These are phyloP conservation scores for Antrodiella citrinella DNA, from an alignment of 768 basidiomycete species.

Conservation along the genomic window DNA sequence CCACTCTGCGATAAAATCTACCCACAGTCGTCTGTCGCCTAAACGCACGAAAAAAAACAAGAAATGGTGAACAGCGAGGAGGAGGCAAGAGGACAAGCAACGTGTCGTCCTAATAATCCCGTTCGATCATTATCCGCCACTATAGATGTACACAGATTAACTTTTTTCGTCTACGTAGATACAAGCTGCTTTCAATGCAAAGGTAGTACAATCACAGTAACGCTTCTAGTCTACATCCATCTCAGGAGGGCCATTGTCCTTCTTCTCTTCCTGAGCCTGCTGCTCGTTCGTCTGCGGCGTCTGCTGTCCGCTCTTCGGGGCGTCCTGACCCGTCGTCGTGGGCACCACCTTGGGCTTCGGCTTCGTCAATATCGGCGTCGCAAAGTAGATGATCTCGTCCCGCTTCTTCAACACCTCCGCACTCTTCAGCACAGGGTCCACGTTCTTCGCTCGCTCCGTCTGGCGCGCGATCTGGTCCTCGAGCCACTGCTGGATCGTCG, in stretches of 20 bases:
- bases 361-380: slow-evolving; percentile 82
- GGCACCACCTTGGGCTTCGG: slow-evolving; percentile 82
- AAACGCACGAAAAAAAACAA: no score
- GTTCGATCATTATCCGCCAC: no score
- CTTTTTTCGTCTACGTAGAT: slow-evolving; percentile 1
- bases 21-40: no score
- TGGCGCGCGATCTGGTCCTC: slow-evolving; percentile 87
- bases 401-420: slow-evolving; percentile 85
- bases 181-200: background rate
- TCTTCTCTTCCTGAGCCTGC: slow-evolving; percentile 24
- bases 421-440: slow-evolving; percentile 73
- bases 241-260: slow-evolving; percentile 50
- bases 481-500: slow-evolving; percentile 89
- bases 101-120: no score
- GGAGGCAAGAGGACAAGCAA: no score
- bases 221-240: slow-evolving; percentile 74
- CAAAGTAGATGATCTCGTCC: slow-evolving; percentile 88
- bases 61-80: no score
- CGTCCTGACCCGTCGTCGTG: slow-evolving; percentile 60
- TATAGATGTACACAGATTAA: background rate
- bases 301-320: slow-evolving; percentile 59
- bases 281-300: slow-evolving; percentile 39
- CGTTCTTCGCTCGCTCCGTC: slow-evolving; percentile 82
- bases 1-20: no score
- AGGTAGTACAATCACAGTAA: background rate